Base-by-base conservation (phyloP, 179 eudicot genomes). In the Heliamphora pulchella region DNA sequence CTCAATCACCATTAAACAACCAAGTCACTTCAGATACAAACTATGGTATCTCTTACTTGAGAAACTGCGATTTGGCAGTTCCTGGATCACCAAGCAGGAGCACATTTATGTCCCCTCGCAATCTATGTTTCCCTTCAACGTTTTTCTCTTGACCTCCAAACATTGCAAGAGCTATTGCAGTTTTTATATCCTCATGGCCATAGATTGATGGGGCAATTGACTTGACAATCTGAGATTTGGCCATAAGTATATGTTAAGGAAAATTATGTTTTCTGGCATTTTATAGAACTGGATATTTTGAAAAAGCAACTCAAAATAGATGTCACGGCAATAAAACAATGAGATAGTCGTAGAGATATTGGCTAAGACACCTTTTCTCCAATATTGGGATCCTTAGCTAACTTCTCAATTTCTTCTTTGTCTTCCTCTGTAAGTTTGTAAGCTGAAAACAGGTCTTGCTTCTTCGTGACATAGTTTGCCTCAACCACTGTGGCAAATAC, bases 31-130 rank as follows among this genome's bases (percentile, higher is more conserved):
- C 63, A 22, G 39, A 68, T 50, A 8, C 57, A 7, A 70, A 46
- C 44, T 71, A 31, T 76, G 15, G 11, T 48, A 58, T 4, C 55
- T 18, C 89, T 88, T 88, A 96, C 98, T 96, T 96, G 44, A 94
- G 96, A 77, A 96, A 92, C 82, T 94, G 98, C 66, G 98, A 96
- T 84, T 96, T 96, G 71, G 99, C 99, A 41, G 98, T 96, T 78
- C 99, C 99, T 22, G 98, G 98, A 87, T 96, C 99, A 83, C 99
- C 99, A 51, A 96, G 86, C 74, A 94, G 89, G 62, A 96, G 96
- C 50, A 96, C 94, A 83, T 96, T 92, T 76, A 96, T 96, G 87
- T 96, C 97, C 31, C 99, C 99, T 84, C 97, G 78, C 74, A 96
- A 84, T 17, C 99, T 88, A 61, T 96, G 99, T 84, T 96, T 96